Evolutionary conservation across 768 basidiomycete genomes (phyloP), one percentile per base, ranked within the genome.

Genomic region (Xerocomellus dryophilus): DNA sequence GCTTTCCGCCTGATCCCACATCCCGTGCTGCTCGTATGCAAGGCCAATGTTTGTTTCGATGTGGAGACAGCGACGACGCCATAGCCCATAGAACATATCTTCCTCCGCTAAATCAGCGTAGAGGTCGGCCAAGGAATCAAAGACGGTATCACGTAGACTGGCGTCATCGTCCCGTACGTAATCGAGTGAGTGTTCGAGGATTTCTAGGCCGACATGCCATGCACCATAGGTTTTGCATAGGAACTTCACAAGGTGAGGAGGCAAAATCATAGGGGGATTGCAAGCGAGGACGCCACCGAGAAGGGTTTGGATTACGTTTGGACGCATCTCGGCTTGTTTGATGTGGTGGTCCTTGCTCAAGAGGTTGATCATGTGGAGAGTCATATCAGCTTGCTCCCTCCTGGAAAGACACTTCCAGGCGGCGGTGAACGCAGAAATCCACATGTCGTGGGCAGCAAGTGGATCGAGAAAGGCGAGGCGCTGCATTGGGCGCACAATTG

Each of bases 101-200:
- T 98, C 96, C 73, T 99, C 97, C 3, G 85, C 86, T 41, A 99
- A 73, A 66, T 99, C 97, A 1, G 96, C 93, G 61, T 98, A 99
- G 7, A 98, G 78, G 65, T 98, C 97, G 15, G 93, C 89, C 29
- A 99, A 78, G 2, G 97, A 91, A 67, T 97, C 95, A 52, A 84
- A 85, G 42, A 93, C 85, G 42, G 84, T 87, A 47, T 98, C 94
- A 14, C 87, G 85, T 15, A 93, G 76, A 31, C 80, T 78, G 29
- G 81, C 76, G 56, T 97, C 92, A 51, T 93, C 90, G 41, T 93
- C 90, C 45, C 86, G 84, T 27, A 86, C 78, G 46, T 83, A 74
- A 35, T 93, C 90, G 56, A 94, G 74, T n/a, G 90, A 86, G 27
- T 79, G 75, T 58, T 86, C 85, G 4, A 99, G 80, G 31, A 96